Percentiles rank a stretch among this genome's conserved stretches.
These are phyloP conservation scores for Styphnolobium japonicum DNA, from an alignment of 306 rosid species.

Conservation along the genomic window DNA sequence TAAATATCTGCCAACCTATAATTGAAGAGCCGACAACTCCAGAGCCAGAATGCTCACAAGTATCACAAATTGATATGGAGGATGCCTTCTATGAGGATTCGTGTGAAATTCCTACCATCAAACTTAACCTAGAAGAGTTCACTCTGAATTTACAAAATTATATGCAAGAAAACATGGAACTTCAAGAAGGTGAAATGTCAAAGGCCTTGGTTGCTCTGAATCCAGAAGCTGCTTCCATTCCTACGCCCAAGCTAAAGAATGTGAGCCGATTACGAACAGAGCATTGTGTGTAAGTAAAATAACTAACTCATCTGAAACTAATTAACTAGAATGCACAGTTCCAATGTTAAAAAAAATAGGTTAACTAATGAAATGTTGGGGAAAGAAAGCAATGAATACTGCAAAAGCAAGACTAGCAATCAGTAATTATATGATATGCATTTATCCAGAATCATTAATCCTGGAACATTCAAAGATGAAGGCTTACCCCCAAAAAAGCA, in stretches of 20 bases:
- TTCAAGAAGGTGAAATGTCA: constrained; percentile 86
- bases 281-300: constrained; percentile 85
- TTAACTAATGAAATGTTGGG: not conserved
- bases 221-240: constrained; percentile 81
- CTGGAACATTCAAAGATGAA: not conserved
- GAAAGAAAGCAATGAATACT: not conserved
- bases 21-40: constrained; percentile 96
- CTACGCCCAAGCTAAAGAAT: constrained; percentile 84
- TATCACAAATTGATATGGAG: constrained; percentile 61
- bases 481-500: not conserved
- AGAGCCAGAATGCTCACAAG: constrained; percentile 67
- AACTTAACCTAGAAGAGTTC: constrained; percentile 78
- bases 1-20: constrained; percentile 65
- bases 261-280: constrained; percentile 88
- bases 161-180: constrained; percentile 86
- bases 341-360: not conserved
- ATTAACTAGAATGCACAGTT: not conserved
- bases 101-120: constrained; percentile 80
- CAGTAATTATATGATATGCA: not conserved
- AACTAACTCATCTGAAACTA: constrained; percentile 21
- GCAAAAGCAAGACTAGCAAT: not conserved
- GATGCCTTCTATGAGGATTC: constrained; percentile 65
- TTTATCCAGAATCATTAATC: constrained; percentile 24
- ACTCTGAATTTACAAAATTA: constrained; percentile 75
- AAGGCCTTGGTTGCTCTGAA: constrained; percentile 82